A percentile compares a stretch with the other conserved stretches of the same genome.
These are phyloP conservation scores for Trebouxia sp. DNA, from an alignment of 139 green algal genomes.

Conservation along the genomic window DNA sequence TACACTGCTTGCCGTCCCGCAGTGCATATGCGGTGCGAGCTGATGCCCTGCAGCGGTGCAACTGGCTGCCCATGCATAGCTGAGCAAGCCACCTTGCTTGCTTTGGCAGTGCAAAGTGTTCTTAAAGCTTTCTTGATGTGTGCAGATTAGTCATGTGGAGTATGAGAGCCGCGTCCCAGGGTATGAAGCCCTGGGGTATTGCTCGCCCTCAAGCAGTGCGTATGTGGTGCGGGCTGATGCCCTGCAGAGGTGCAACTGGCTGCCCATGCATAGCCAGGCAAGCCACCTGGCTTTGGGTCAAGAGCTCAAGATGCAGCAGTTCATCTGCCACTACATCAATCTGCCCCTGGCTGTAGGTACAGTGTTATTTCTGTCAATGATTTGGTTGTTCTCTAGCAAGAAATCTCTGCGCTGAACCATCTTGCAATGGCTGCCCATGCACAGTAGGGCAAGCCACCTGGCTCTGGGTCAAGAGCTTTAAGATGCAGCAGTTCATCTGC, in stretches of 20 bases:
- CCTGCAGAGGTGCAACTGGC: conserved; percentile 20
- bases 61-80: no score
- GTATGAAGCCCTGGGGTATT: conserved; percentile 22
- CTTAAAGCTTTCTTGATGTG: background rate
- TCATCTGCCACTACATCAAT: conserved; percentile 20
- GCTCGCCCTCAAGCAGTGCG: background rate
- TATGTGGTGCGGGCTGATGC: conserved; percentile 25
- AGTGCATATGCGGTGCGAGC: no score
- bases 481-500: conserved; percentile 22
- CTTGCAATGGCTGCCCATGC: conserved; percentile 25
- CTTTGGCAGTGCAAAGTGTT: no score
- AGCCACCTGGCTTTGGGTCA: conserved; percentile 1
- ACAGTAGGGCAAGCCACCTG: background rate
- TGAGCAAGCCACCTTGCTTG: no score
- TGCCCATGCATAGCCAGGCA: conserved; percentile 4
- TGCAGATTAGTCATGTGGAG: background rate
- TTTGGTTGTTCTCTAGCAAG: no score
- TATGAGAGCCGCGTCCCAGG: conserved; percentile 13
- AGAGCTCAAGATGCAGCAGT: conserved; percentile 27
- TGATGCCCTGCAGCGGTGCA: no score
- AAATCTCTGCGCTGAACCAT: no score
- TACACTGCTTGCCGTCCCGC: no score
- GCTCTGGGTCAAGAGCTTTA: conserved; percentile 26
- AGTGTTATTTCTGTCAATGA: no score
- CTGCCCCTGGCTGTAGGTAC: conserved; percentile 22